phyloP scores from a whole-genome alignment of 2,329 filamentous ascomycete genomes.

The Aspergillus thermomutatus region DNA sequence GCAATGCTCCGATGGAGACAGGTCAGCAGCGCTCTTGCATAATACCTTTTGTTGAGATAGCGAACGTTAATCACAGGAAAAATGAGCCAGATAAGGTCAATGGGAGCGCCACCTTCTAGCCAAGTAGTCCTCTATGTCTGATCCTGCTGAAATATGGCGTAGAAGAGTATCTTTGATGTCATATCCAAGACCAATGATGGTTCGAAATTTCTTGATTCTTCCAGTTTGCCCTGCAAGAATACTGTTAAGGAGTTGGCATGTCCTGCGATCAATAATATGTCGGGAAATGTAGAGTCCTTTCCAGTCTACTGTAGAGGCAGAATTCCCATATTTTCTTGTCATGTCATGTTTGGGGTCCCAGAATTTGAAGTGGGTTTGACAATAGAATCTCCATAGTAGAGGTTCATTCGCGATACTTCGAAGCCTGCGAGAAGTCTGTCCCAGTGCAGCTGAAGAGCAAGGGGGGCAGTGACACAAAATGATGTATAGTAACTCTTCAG shows the following conservation, averaged over 20 bases:
- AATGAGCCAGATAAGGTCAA: constrained; percentile 5
- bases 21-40: constrained; percentile 69
- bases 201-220: constrained; percentile 66
- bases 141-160: constrained; percentile 58
- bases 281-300: constrained; percentile 63
- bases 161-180: constrained; percentile 85
- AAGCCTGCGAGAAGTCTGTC: constrained; percentile 63
- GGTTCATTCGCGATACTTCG: constrained; percentile 65
- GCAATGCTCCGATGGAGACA: constrained; percentile 79
- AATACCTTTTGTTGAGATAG: constrained; percentile 56
- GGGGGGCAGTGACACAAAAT: constrained; percentile 65
- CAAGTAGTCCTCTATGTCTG: constrained; percentile 68
- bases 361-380: constrained; percentile 63
- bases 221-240: constrained; percentile 69
- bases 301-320: constrained; percentile 66
- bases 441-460: constrained; percentile 48
- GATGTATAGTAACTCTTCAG: constrained; percentile 80
- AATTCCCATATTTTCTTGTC: constrained; percentile 51
- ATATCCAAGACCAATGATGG: constrained; percentile 71
- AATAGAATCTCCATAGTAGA: constrained; percentile 77
- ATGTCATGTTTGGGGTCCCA: constrained; percentile 71
- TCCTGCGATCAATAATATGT: constrained; percentile 50
- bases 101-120: constrained; percentile 56
- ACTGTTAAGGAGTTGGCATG: constrained; percentile 58
- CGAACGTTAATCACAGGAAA: not conserved